Evolutionary conservation across 352 stramenopile species (phyloP).

Genomic region (Globisporangium camurandrum): DNA sequence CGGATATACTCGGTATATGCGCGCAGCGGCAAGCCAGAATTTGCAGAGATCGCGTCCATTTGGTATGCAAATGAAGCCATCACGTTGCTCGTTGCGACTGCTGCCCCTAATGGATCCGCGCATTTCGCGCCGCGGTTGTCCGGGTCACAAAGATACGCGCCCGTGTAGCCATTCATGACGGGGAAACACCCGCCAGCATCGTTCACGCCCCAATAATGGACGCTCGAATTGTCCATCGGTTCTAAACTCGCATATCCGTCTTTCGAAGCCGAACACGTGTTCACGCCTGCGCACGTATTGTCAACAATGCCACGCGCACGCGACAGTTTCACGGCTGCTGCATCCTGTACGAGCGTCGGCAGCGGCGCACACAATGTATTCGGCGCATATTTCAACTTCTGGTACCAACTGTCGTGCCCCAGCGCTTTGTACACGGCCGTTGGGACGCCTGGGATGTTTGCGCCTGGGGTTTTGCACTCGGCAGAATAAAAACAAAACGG

Average conservation of each 20-base stretch:
- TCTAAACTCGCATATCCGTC: constrained; percentile 44
- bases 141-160: constrained; percentile 46
- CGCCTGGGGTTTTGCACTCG: constrained; percentile 30
- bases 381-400: constrained; percentile 40
- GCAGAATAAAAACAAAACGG: constrained; percentile 35
- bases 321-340: constrained; percentile 20
- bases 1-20: constrained; percentile 80
- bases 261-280: constrained; percentile 38
- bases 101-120: constrained; percentile 4
- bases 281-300: constrained; percentile 30
- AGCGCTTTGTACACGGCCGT: constrained; percentile 29
- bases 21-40: constrained; percentile 74
- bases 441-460: constrained; percentile 36
- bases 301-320: constrained; percentile 46
- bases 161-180: constrained; percentile 48
- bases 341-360: constrained; percentile 19
- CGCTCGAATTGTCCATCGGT: constrained; percentile 23
- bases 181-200: constrained; percentile 56
- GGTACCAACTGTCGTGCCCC: constrained; percentile 65
- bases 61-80: constrained; percentile 82
- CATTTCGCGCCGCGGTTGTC: constrained; percentile 34
- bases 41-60: constrained; percentile 91
- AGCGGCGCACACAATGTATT: constrained; percentile 48
- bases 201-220: constrained; percentile 48
- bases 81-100: constrained; percentile 21